Conservation (phyloP, 2,329 filamentous ascomycete genomes). For the Paraconiothyrium sp. region DNA sequence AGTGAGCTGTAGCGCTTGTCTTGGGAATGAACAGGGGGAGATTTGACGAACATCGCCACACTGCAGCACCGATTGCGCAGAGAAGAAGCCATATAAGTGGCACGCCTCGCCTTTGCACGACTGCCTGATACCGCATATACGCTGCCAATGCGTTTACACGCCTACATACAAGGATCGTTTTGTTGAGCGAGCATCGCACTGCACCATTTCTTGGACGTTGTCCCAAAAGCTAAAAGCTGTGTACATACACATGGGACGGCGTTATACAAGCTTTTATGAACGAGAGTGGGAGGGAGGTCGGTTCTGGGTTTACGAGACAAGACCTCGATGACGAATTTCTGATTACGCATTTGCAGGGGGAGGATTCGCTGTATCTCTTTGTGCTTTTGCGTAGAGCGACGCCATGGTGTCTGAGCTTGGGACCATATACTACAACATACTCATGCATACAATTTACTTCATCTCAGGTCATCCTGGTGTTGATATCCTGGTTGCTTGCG, state of each 20-base stretch:
- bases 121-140: neutral
- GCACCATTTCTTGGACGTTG: neutral
- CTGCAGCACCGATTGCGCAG: neutral
- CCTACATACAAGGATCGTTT: neutral
- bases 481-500: neutral
- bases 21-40: neutral
- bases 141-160: too few relatives aligned
- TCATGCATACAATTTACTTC: neutral
- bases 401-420: neutral
- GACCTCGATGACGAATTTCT: neutral
- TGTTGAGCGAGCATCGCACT: neutral
- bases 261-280: conserved; percentile 1
- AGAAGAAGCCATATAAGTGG: neutral
- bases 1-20: conserved; percentile 34
- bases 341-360: neutral
- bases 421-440: neutral
- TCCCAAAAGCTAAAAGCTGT: neutral
- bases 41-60: neutral
- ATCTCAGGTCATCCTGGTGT: neutral
- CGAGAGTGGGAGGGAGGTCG: neutral
- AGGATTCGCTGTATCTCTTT: neutral
- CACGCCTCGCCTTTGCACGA: neutral
- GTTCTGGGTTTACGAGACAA: neutral
- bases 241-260: neutral
- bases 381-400: conserved; percentile 2